A percentile compares a stretch with the other conserved stretches of the same genome.
phyloP scores from a whole-genome alignment of 176 grass and related monocot genomes.

The Lolium multiflorum region DNA sequence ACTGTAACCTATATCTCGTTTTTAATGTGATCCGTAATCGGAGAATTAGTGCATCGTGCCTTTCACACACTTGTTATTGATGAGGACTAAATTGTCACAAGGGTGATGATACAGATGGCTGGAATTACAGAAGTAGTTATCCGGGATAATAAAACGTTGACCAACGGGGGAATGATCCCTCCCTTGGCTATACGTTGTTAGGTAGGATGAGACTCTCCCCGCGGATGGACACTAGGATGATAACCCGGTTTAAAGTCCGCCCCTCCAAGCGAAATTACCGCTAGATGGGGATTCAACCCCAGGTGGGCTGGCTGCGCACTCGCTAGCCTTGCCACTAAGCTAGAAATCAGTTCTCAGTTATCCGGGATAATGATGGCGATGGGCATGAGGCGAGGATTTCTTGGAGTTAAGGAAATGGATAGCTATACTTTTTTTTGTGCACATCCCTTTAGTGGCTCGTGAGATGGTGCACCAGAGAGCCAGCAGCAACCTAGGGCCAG shows the following conservation, averaged over 20 bases:
- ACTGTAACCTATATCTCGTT: slow-evolving; percentile 29
- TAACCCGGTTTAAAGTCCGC: too few relatives aligned
- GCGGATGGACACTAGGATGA: too few relatives aligned
- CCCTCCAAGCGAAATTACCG: too few relatives aligned
- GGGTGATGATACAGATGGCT: not conserved
- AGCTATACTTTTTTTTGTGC: not conserved
- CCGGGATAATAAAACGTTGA: too few relatives aligned
- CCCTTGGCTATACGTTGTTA: too few relatives aligned
- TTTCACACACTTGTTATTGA: not conserved
- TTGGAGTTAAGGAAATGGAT: slow-evolving; percentile 2
- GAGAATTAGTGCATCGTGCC: not conserved
- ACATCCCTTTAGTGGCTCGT: not conserved
- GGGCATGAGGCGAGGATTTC: not conserved
- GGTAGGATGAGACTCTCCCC: too few relatives aligned
- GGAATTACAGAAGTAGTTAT: not conserved
- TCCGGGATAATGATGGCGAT: not conserved
- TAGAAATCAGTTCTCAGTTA: too few relatives aligned
- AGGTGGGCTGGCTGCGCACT: too few relatives aligned
- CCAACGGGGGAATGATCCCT: too few relatives aligned
- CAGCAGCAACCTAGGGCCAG: not conserved
- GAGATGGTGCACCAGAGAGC: slow-evolving; percentile 5
- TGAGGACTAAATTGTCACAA: not conserved
- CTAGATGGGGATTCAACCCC: too few relatives aligned
- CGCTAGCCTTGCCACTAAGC: too few relatives aligned
- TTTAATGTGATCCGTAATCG: slow-evolving; percentile 13